These are phyloP conservation scores for Pelargonium fulgidum DNA, from an alignment of 441 rosid species.

Conservation along the genomic window DNA sequence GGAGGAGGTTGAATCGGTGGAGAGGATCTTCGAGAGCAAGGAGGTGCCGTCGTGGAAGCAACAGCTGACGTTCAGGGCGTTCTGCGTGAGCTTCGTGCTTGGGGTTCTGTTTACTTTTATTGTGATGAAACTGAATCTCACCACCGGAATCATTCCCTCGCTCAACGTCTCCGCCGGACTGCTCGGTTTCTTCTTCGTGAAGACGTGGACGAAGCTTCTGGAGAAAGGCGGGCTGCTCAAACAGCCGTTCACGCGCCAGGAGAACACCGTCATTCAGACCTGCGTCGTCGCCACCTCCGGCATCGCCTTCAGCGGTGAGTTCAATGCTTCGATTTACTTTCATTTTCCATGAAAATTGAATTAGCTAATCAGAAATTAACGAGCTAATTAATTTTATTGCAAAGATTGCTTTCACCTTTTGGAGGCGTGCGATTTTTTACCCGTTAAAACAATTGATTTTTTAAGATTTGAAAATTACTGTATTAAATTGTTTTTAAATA, in stretches of 20 bases:
- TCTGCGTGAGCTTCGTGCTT: constrained; percentile 20
- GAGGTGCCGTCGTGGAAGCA: constrained; percentile 22
- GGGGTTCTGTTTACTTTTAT: constrained; percentile 20
- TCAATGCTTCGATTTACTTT: too few relatives aligned
- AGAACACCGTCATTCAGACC: constrained; percentile 16
- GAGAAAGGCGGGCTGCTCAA: constrained; percentile 8
- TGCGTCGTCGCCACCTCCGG: constrained; percentile 21
- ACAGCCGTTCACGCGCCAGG: constrained; percentile 22
- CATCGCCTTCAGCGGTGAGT: constrained; percentile 14
- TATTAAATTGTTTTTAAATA: too few relatives aligned
- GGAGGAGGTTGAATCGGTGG: constrained; percentile 5
- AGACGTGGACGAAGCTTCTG: constrained; percentile 20
- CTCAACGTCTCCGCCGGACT: constrained; percentile 25
- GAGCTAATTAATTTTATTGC: too few relatives aligned
- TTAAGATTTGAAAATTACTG: too few relatives aligned
- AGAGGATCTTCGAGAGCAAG: constrained; percentile 17
- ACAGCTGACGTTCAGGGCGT: constrained; percentile 22
- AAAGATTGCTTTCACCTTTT: too few relatives aligned
- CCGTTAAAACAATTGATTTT: too few relatives aligned
- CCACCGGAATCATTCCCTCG: constrained; percentile 18
- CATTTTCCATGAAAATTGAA: too few relatives aligned
- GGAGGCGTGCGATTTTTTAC: too few relatives aligned
- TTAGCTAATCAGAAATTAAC: too few relatives aligned
- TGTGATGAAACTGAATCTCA: constrained; percentile 22
- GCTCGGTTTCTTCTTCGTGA: constrained; percentile 23